Evolutionary conservation across 805 yeast genomes (phyloP).

Genomic region (Yarrowia bubula): DNA sequence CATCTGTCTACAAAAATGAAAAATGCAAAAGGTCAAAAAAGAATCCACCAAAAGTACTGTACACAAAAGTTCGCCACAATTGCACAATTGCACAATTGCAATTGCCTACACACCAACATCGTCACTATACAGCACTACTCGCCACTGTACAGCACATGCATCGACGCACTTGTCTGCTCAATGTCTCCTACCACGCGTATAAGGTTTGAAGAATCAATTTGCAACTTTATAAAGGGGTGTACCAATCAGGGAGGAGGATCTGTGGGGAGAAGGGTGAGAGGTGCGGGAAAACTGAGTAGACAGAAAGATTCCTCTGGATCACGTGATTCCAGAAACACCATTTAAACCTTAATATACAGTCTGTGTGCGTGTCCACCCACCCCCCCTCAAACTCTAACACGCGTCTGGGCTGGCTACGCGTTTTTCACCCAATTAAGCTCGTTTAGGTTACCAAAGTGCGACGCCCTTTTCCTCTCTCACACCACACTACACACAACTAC

Average conservation of each 20-base stretch:
- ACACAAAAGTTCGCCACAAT: no score
- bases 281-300: background rate
- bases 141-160: background rate
- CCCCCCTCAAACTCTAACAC: background rate
- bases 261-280: background rate
- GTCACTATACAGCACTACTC: background rate
- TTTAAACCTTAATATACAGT: no score
- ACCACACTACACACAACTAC: background rate
- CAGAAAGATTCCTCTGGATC: no score
- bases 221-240: background rate
- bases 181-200: slow-evolving; percentile 20
- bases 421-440: slow-evolving; percentile 11
- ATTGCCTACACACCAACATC: background rate
- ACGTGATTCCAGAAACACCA: no score
- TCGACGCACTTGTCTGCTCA: background rate
- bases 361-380: no score
- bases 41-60: background rate
- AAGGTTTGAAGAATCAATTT: background rate
- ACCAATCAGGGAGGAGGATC: background rate
- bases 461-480: background rate
- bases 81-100: background rate
- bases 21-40: background rate
- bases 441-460: slow-evolving; percentile 1
- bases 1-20: background rate
- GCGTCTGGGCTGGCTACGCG: slow-evolving; percentile 26